Evolutionary conservation across 306 rosid genomes (phyloP).

Genomic region (Vigna hirtella): DNA sequence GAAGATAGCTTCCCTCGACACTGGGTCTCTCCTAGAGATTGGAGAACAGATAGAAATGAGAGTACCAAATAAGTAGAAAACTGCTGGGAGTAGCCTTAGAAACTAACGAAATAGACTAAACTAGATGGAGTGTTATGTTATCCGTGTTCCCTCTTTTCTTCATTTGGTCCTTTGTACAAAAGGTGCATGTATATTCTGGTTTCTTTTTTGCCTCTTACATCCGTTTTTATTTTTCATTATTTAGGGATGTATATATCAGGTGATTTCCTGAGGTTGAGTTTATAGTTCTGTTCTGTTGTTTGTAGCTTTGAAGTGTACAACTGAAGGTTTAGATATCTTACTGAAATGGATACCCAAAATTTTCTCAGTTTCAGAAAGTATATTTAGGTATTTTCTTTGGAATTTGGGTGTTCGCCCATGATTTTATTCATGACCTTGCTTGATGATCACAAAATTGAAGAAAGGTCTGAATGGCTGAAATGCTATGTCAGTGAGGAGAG

Average conservation of each 20-base stretch:
- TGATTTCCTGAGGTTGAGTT: slow-evolving; percentile 52
- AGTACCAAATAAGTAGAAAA: slow-evolving; percentile 49
- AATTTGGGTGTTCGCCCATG: slow-evolving; percentile 41
- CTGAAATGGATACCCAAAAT: slow-evolving; percentile 48
- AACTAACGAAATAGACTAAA: slow-evolving; percentile 54
- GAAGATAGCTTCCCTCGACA: slow-evolving; percentile 51
- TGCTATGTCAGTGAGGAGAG: slow-evolving; percentile 26
- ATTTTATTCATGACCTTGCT: slow-evolving; percentile 33
- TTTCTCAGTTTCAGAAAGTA: slow-evolving; percentile 16
- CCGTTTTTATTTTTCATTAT: slow-evolving; percentile 43
- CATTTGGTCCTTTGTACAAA: slow-evolving; percentile 49
- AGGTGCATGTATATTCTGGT: slow-evolving; percentile 55
- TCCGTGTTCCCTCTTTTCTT: slow-evolving; percentile 39
- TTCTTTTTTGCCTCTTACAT: slow-evolving; percentile 31
- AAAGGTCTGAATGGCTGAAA: slow-evolving; percentile 1
- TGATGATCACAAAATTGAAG: slow-evolving; percentile 37
- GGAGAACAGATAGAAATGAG: slow-evolving; percentile 45
- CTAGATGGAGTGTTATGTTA: slow-evolving; percentile 46
- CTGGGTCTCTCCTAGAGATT: slow-evolving; percentile 50
- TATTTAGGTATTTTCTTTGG: slow-evolving; percentile 32
- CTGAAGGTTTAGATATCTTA: slow-evolving; percentile 44
- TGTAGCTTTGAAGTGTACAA: slow-evolving; percentile 51
- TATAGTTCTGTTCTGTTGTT: slow-evolving; percentile 45
- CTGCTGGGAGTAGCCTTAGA: slow-evolving; percentile 53
- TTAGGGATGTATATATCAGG: slow-evolving; percentile 55